These are phyloP conservation scores for Verticillium albo-atrum DNA, from an alignment of 2,329 filamentous ascomycete genomes.

Conservation along the genomic window DNA sequence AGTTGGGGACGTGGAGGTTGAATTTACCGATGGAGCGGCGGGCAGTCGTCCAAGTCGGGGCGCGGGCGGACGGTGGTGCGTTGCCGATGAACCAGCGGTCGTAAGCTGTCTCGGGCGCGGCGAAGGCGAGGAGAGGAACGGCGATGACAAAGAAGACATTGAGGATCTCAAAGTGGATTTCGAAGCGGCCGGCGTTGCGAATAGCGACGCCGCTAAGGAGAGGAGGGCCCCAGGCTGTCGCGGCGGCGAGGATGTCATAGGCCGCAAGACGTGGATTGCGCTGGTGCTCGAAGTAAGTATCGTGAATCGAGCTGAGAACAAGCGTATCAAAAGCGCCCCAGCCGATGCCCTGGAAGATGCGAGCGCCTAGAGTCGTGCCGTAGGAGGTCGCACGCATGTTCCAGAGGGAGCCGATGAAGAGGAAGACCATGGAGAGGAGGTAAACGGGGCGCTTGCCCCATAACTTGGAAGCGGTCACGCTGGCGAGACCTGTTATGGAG, in stretches of 20 bases:
- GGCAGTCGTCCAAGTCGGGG: constrained; percentile 19
- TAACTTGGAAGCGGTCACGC: constrained; percentile 37
- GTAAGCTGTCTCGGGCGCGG: constrained; percentile 48
- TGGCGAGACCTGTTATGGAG: constrained; percentile 36
- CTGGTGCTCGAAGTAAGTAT: constrained; percentile 56
- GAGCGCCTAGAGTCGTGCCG: constrained; percentile 43
- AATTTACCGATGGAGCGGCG: constrained; percentile 13
- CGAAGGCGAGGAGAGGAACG: constrained; percentile 41
- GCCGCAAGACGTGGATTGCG: constrained; percentile 38
- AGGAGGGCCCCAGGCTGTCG: constrained; percentile 49
- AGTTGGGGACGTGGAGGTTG: constrained; percentile 17
- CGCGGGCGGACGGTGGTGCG: constrained; percentile 6
- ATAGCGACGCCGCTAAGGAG: constrained; percentile 48
- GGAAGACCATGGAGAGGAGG: constrained; percentile 35
- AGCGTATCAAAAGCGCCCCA: constrained; percentile 56
- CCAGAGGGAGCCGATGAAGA: constrained; percentile 48
- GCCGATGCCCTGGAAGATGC: constrained; percentile 52
- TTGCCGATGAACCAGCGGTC: constrained; percentile 29
- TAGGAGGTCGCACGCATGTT: constrained; percentile 40
- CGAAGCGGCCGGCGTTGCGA: constrained; percentile 28
- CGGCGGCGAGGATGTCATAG: constrained; percentile 38
- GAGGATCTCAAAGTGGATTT: constrained; percentile 47
- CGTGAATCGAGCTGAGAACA: constrained; percentile 47
- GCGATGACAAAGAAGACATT: constrained; percentile 42
- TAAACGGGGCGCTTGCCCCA: constrained; percentile 52